Conservation (phyloP, 176 grass and related monocot species). For the Avena insularis region DNA sequence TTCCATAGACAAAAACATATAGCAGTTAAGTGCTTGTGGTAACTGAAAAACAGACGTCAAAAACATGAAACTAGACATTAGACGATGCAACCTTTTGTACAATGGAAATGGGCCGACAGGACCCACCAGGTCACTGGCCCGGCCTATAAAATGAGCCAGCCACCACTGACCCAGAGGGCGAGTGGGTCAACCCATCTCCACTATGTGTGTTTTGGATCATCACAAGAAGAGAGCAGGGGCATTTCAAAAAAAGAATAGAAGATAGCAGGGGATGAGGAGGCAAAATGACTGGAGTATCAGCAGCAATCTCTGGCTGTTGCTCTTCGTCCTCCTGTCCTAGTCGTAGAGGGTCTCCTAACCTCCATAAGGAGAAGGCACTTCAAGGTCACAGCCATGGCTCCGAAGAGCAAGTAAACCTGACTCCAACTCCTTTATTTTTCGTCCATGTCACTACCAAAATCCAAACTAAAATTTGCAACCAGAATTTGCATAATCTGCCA, state of each 20-base stretch:
- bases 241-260: background rate
- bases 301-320: slow-evolving; percentile 33
- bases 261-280: slow-evolving; percentile 1
- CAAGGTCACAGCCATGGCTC: slow-evolving; percentile 78
- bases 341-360: slow-evolving; percentile 14
- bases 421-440: background rate
- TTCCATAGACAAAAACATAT: slow-evolving; percentile 6
- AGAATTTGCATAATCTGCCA: background rate
- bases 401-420: slow-evolving; percentile 59
- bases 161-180: background rate
- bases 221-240: background rate
- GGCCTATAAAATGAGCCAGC: background rate
- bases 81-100: slow-evolving; percentile 17
- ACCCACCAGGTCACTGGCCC: background rate
- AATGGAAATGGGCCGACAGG: background rate
- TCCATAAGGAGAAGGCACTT: slow-evolving; percentile 36
- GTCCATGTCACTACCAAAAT: background rate
- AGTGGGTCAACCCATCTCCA: background rate
- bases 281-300: slow-evolving; percentile 44
- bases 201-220: background rate
- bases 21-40: slow-evolving; percentile 7
- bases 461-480: background rate
- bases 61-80: slow-evolving; percentile 40
- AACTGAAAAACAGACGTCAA: slow-evolving; percentile 19
- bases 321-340: slow-evolving; percentile 37